These are phyloP conservation scores for Diaporthe vexans DNA, from an alignment of 2,329 filamentous ascomycete species.

Conservation along the genomic window DNA sequence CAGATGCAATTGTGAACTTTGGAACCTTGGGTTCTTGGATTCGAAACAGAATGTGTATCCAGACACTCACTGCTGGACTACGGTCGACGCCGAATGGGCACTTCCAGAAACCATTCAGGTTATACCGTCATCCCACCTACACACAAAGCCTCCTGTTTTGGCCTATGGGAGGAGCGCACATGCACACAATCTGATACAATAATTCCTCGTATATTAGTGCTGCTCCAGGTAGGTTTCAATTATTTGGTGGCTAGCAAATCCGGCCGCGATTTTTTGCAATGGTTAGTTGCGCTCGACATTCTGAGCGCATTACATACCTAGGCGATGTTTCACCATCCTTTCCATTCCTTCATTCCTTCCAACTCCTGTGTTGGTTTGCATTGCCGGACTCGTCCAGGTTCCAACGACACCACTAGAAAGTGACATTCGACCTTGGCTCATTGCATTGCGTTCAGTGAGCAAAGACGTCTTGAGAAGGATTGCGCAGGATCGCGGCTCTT, in stretches of 20 bases:
- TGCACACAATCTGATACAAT: not conserved
- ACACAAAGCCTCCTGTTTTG: not conserved
- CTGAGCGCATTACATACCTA: not conserved
- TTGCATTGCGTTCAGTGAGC: not conserved
- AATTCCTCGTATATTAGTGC: not conserved
- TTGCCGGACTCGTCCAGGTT: no score
- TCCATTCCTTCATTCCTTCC: slow-evolving; percentile 16
- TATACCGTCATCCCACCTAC: no score
- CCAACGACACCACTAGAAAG: not conserved
- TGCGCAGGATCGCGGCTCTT: slow-evolving; percentile 10
- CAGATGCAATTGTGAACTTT: not conserved
- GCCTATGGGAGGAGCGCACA: not conserved
- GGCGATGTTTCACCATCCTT: not conserved
- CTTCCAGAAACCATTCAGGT: not conserved
- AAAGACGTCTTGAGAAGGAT: not conserved
- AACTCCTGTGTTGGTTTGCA: not conserved
- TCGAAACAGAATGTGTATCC: not conserved
- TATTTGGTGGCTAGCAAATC: not conserved
- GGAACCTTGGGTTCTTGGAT: not conserved
- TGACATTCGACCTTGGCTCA: not conserved
- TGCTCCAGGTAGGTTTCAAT: not conserved
- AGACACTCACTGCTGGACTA: not conserved
- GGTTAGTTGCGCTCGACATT: not conserved
- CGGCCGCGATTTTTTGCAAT: not conserved
- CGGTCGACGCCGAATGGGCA: not conserved